Percentiles rank a stretch among this genome's conserved stretches.
These are phyloP conservation scores for Agaricus sinodeliciosus DNA, from an alignment of 768 basidiomycete species.

Conservation along the genomic window DNA sequence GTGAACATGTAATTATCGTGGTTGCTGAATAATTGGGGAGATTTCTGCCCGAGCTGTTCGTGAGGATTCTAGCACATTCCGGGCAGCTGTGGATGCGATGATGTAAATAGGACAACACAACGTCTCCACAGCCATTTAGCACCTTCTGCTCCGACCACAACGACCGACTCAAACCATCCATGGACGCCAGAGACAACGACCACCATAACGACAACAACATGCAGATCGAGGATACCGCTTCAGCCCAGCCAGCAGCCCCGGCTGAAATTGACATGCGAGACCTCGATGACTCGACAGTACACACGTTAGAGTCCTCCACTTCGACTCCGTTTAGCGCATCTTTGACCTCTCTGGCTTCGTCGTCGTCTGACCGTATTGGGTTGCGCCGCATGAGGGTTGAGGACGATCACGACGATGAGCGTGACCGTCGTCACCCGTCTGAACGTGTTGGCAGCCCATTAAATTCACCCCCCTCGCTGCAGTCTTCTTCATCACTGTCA, in stretches of 20 bases:
- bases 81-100: not conserved
- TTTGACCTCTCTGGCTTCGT: conserved; percentile 6
- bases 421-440: conserved; percentile 60
- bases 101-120: conserved; percentile 3
- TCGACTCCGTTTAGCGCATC: conserved; percentile 1
- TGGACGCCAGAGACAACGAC: too few species aligned
- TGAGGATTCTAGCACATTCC: conserved; percentile 12
- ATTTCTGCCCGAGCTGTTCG: too few species aligned
- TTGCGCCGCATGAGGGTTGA: conserved; percentile 51
- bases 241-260: conserved; percentile 22
- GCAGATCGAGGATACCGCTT: conserved; percentile 6
- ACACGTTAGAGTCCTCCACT: conserved; percentile 16
- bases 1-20: too few species aligned
- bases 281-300: conserved; percentile 18
- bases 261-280: conserved; percentile 25
- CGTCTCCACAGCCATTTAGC: not conserved
- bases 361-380: conserved; percentile 16
- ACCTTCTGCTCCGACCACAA: conserved; percentile 5
- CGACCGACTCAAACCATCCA: not conserved
- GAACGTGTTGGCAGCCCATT: conserved; percentile 35
- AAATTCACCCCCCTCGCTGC: conserved; percentile 2
- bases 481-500: conserved; percentile 13
- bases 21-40: too few species aligned
- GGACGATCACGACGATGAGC: conserved; percentile 53
- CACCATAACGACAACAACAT: not conserved